Percentiles rank a stretch among this genome's conserved stretches.
These are phyloP conservation scores for Phytomonas sp. DNA, from an alignment of 208 protist genomes.

Conservation along the genomic window DNA sequence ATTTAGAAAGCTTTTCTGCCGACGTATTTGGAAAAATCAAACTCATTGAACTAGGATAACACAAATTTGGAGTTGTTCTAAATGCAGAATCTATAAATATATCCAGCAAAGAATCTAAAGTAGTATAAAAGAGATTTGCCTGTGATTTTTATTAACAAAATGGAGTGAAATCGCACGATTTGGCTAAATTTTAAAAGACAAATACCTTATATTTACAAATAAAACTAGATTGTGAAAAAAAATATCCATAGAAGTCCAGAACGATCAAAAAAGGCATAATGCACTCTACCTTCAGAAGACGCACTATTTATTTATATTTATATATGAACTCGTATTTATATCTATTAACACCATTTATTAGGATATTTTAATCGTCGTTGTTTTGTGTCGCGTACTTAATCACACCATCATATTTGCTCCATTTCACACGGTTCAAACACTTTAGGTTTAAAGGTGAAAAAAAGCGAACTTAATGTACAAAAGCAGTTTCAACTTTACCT, in stretches of 20 bases:
- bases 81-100: conserved; percentile 11
- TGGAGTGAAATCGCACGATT: neutral
- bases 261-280: conserved; percentile 7
- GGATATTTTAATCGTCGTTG: neutral
- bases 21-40: conserved; percentile 5
- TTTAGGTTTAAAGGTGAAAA: conserved; percentile 15
- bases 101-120: neutral
- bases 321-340: conserved; percentile 5
- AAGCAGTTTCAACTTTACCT: neutral
- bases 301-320: conserved; percentile 7
- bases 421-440: conserved; percentile 20
- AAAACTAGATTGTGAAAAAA: conserved; percentile 6
- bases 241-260: neutral
- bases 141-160: neutral
- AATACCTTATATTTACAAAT: conserved; percentile 1
- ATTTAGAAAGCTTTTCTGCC: conserved; percentile 23
- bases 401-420: conserved; percentile 6
- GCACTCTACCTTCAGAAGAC: neutral
- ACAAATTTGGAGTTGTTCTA: neutral
- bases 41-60: neutral
- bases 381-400: neutral
- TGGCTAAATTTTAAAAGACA: neutral
- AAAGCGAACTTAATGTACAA: neutral
- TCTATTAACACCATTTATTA: neutral
- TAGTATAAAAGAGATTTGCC: neutral